Evolutionary conservation across 164 flowering plant genomes (phyloP).

Genomic region (Tinospora cordifolia): DNA sequence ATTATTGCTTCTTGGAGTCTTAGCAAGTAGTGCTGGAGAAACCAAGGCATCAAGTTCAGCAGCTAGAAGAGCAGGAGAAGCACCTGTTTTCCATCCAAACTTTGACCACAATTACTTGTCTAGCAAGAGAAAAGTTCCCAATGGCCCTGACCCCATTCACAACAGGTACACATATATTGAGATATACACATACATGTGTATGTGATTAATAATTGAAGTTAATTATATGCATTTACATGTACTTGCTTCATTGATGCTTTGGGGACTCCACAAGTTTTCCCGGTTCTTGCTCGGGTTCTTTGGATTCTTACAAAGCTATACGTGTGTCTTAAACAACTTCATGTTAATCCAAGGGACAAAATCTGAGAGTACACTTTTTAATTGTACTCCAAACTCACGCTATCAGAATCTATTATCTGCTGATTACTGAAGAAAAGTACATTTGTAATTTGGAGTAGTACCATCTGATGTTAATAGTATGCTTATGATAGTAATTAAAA

Average conservation of each 20-base stretch:
- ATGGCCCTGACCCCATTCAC: slow-evolving; percentile 80
- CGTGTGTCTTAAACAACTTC: too few relatives aligned
- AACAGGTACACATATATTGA: slow-evolving; percentile 49
- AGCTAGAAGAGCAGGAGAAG: slow-evolving; percentile 18
- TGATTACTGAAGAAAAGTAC: background rate
- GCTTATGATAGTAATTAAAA: background rate
- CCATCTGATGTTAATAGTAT: background rate
- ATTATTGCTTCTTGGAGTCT: slow-evolving; percentile 26
- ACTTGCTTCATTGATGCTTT: background rate
- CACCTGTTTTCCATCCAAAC: slow-evolving; percentile 17
- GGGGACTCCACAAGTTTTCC: too few relatives aligned
- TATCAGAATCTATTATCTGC: background rate
- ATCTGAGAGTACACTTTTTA: too few relatives aligned
- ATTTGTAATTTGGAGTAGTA: background rate
- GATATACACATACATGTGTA: background rate
- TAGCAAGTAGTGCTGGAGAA: slow-evolving; percentile 20
- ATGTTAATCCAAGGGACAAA: too few relatives aligned
- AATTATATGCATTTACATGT: background rate
- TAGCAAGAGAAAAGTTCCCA: slow-evolving; percentile 67
- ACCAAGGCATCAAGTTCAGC: background rate
- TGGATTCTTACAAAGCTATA: too few relatives aligned
- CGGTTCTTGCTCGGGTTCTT: too few relatives aligned
- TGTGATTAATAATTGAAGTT: background rate
- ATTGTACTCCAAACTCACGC: too few relatives aligned
- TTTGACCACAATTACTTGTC: slow-evolving; percentile 43